Percentiles rank a stretch among this genome's conserved stretches.
Conservation (phyloP, 108 stramenopile species). For the Fistulifera solaris region DNA sequence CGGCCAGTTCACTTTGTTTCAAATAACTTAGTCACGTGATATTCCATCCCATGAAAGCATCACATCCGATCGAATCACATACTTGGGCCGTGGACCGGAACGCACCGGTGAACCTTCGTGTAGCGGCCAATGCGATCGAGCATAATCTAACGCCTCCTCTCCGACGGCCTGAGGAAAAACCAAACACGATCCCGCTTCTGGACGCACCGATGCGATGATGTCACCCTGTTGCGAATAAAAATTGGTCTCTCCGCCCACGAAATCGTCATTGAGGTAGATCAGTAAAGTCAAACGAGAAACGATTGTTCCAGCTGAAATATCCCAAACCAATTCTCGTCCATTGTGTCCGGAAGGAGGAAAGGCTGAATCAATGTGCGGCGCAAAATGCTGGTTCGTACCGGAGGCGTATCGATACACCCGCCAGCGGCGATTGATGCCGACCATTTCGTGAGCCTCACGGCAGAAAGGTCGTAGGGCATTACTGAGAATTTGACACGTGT, state of each 20-base stretch:
- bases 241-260: conserved; percentile 68
- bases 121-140: conserved; percentile 57
- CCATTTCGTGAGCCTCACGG: background rate
- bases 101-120: conserved; percentile 74
- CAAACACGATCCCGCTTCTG: conserved; percentile 52
- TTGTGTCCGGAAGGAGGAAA: conserved; percentile 72
- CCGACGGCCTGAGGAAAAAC: conserved; percentile 79
- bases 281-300: conserved; percentile 76
- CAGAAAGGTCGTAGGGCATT: background rate
- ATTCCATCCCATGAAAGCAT: conserved; percentile 27
- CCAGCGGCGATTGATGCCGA: conserved; percentile 68
- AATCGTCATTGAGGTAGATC: conserved; percentile 60
- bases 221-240: conserved; percentile 21
- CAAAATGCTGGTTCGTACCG: conserved; percentile 48
- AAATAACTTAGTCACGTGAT: too few relatives aligned
- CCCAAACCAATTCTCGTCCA: conserved; percentile 30
- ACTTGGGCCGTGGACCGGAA: conserved; percentile 57
- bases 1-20: too few relatives aligned
- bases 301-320: conserved; percentile 23
- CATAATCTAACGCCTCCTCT: conserved; percentile 63
- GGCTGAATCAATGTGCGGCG: conserved; percentile 84
- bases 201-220: conserved; percentile 60
- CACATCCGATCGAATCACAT: conserved; percentile 82
- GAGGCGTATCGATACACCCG: conserved; percentile 69
- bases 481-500: background rate